Conservation (phyloP, 176 grass and related monocot genomes). For the Triticum timopheevii region DNA sequence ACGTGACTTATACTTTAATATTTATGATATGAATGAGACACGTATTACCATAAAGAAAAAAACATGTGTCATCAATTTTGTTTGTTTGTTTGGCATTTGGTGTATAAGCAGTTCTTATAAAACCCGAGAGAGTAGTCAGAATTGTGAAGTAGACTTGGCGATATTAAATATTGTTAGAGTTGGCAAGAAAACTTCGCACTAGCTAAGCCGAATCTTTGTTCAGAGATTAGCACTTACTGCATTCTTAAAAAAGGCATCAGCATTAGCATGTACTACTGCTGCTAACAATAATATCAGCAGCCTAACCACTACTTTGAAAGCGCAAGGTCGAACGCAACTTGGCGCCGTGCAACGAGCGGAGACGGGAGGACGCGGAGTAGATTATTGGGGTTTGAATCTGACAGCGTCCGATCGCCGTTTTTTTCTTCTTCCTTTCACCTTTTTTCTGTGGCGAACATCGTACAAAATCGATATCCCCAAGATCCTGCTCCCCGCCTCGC, state of each 20-base stretch:
- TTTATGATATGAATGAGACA: too few relatives aligned
- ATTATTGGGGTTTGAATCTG: constrained; percentile 45
- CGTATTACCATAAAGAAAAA: too few relatives aligned
- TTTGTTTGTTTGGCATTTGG: too few relatives aligned
- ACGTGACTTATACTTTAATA: too few relatives aligned
- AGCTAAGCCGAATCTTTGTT: not conserved
- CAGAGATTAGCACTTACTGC: not conserved
- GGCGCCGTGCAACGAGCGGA: not conserved
- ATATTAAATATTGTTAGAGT: not conserved
- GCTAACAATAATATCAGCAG: not conserved
- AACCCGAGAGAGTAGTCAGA: too few relatives aligned
- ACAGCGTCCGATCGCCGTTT: constrained; percentile 32
- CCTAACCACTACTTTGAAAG: not conserved
- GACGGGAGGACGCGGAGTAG: not conserved
- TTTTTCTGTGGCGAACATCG: constrained; percentile 41
- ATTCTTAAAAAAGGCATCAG: not conserved
- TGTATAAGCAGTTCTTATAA: too few relatives aligned
- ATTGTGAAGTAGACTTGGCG: not conserved
- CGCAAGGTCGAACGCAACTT: constrained; percentile 5
- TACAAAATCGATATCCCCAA: constrained; percentile 48
- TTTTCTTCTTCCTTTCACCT: not conserved
- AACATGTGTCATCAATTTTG: too few relatives aligned
- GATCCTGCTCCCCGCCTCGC: constrained; percentile 38
- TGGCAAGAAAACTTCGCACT: not conserved
- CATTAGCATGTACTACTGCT: not conserved